Conservation (phyloP, 1,284 basidiomycete species). For the Cryptococcus amylolentus region DNA sequence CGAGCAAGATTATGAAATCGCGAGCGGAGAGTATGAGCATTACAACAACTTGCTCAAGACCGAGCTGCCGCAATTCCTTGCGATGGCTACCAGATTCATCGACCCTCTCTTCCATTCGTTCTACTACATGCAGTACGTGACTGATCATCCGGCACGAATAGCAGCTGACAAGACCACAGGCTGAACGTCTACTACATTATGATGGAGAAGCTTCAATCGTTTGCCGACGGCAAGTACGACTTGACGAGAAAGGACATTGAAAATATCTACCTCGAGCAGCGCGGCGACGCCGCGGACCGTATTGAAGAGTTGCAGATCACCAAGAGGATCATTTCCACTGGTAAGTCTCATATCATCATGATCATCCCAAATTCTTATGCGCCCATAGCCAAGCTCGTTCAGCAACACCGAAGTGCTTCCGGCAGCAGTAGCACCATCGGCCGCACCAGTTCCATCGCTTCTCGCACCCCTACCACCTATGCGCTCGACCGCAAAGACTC, state of each 20-base stretch:
- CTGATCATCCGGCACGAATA: constrained; percentile 5
- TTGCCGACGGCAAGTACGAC: constrained; percentile 81
- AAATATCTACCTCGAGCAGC: constrained; percentile 70
- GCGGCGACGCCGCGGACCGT: constrained; percentile 70
- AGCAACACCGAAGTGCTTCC: constrained; percentile 34
- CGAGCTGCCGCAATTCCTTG: constrained; percentile 89
- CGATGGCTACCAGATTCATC: constrained; percentile 81
- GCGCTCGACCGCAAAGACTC: constrained; percentile 49
- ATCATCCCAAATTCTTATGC: neutral
- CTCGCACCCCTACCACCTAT: constrained; percentile 17
- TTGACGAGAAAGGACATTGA: constrained; percentile 68
- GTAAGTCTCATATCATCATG: constrained; percentile 54
- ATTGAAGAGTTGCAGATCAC: constrained; percentile 74
- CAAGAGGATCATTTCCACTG: constrained; percentile 76
- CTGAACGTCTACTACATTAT: constrained; percentile 92
- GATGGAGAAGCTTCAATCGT: constrained; percentile 85
- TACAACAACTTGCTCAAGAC: constrained; percentile 90
- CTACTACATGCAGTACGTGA: constrained; percentile 96
- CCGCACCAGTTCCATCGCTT: constrained; percentile 52
- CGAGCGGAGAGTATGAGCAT: constrained; percentile 93
- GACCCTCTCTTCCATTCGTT: constrained; percentile 96
- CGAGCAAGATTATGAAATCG: constrained; percentile 96
- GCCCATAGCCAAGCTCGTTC: constrained; percentile 38
- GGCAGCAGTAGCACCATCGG: constrained; percentile 21
- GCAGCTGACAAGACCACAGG: constrained; percentile 50